Conservation (phyloP, 192 early-diverging fungal genomes). For the Entomortierella beljakovae region DNA sequence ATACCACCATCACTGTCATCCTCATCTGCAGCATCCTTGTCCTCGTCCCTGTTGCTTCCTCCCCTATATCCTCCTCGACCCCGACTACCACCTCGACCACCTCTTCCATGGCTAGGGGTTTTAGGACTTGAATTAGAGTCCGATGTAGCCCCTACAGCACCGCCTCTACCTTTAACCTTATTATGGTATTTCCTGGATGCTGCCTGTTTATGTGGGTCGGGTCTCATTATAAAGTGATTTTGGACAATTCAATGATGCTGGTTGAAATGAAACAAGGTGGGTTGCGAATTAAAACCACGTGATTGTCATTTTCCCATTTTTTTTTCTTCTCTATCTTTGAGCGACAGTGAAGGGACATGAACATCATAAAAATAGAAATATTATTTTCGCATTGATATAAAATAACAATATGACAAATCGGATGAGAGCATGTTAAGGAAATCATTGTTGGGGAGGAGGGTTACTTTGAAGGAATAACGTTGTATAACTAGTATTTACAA, state of each 20-base stretch:
- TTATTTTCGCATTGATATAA: too few relatives aligned
- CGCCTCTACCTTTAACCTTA: conserved; percentile 30
- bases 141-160: conserved; percentile 8
- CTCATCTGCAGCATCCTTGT: not conserved
- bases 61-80: conserved; percentile 31
- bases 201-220: conserved; percentile 53
- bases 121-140: conserved; percentile 2
- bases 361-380: too few relatives aligned
- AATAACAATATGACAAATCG: too few relatives aligned
- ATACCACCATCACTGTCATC: conserved; percentile 15
- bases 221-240: conserved; percentile 25
- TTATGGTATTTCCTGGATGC: conserved; percentile 51
- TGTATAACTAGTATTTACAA: too few relatives aligned
- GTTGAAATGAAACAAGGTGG: not conserved
- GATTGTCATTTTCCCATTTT: too few relatives aligned
- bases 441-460: too few relatives aligned
- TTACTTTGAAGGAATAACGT: too few relatives aligned
- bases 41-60: conserved; percentile 3
- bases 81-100: conserved; percentile 17
- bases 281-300: too few relatives aligned
- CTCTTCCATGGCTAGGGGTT: conserved; percentile 2
- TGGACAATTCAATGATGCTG: not conserved
- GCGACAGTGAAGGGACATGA: too few relatives aligned
- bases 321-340: too few relatives aligned
- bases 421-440: too few relatives aligned